Evolutionary conservation across 2,329 filamentous ascomycete genomes (phyloP).

Genomic region (Claviceps sp.): DNA sequence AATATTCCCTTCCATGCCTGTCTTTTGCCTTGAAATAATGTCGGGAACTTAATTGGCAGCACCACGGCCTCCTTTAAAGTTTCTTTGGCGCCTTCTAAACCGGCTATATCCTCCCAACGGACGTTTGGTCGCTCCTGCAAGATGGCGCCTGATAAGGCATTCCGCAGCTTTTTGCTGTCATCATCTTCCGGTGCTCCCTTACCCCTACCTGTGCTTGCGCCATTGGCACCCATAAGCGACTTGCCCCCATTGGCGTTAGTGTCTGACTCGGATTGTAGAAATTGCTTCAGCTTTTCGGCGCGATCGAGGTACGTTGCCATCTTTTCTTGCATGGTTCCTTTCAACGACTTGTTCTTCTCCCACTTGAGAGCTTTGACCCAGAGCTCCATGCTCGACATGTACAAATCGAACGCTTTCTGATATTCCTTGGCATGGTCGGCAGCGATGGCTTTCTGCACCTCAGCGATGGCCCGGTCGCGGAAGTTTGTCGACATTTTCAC

Average conservation of each 20-base stretch:
- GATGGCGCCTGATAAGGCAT: constrained; percentile 81
- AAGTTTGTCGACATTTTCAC: constrained; percentile 87
- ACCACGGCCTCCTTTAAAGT: constrained; percentile 96
- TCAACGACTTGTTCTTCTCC: constrained; percentile 96
- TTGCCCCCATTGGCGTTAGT: constrained; percentile 55
- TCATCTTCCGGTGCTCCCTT: constrained; percentile 65
- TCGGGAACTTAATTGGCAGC: constrained; percentile 94
- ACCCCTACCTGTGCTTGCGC: constrained; percentile 46
- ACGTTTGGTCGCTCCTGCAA: constrained; percentile 92
- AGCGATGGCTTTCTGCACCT: constrained; percentile 95
- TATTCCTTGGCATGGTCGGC: constrained; percentile 92
- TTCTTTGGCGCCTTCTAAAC: constrained; percentile 86
- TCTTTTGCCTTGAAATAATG: constrained; percentile 87
- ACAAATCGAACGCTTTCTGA: constrained; percentile 89
- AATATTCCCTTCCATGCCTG: constrained; percentile 98
- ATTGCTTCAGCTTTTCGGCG: constrained; percentile 92
- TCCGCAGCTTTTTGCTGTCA: constrained; percentile 89
- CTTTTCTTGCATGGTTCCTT: constrained; percentile 94
- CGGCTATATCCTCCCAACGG: constrained; percentile 96
- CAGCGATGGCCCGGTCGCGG: constrained; percentile 87
- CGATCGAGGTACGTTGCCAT: constrained; percentile 96
- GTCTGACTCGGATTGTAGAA: constrained; percentile 63
- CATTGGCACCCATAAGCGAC: constrained; percentile 53
- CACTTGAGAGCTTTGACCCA: constrained; percentile 99
- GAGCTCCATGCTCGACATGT: constrained; percentile 90